Base-by-base conservation (phyloP, 1,139 yeast species). In the Debaryomyces udenii region DNA sequence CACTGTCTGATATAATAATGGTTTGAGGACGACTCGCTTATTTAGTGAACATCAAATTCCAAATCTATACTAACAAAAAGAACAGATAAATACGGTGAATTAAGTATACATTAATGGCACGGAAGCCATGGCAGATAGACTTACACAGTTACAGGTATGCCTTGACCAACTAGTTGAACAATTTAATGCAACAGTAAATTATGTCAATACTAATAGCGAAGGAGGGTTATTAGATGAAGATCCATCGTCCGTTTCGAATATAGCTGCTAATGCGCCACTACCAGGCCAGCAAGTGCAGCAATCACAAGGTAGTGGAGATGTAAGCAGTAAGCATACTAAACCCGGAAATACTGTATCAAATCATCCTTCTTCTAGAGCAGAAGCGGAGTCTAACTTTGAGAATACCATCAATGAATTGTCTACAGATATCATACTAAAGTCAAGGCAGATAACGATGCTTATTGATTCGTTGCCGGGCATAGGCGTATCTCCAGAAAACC, bases 401-500 rank as follows among this genome's bases (percentile, higher is more conserved):
- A 76, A 75, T 35, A 81, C 86, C 9, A 68, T 85, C 31, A 82
- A 81, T 51, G 94, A 86, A 53, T 71, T 93, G 14, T 80, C 96
- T 2, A 80, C 86, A 0, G 98, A 93, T 57, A 78, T 93, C 14
- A 87, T 91, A 18, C 66, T 89, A 45, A 90, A 91, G 56, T 80
- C 96, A 3, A 76, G 95, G 50, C 99, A 93, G 59, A 87, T 91
- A 13, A 80, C 88, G 37, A 81, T 86, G 62, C 76, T 93, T 30
- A 90, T 93, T 24, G 96, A 88, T 57, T 81, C 95, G 2, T 68
- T 93, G 36, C 99, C 99, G 0, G 99, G 98, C 3, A 87, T 90
- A 2, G 96, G 95, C 10, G 90, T 86, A 1, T 81, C 91, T 2
- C 88, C 88, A 23, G 78, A 75, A 32, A 83, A 80, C 40, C 99